Base-by-base conservation (phyloP, 441 rosid genomes). In the Corymbia calophylla region DNA sequence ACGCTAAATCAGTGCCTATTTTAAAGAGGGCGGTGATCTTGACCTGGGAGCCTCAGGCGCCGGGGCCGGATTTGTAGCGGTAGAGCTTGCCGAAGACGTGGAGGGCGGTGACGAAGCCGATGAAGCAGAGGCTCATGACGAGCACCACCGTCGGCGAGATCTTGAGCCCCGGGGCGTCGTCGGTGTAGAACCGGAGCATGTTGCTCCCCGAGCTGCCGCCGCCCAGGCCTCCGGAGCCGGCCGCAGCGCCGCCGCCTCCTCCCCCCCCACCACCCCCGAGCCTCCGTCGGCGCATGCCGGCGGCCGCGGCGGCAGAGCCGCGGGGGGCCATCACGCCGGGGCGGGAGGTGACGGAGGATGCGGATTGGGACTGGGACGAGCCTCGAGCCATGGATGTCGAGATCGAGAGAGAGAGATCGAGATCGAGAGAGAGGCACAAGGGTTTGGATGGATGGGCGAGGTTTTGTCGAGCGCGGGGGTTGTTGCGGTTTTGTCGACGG, bases 101-200 rank as follows among this genome's bases (percentile, higher is more conserved):
- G 90, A 97, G 98, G 89, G 95, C 96, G 77, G 97, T 95, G 88
- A 96, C 99, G 85, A 96, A 97, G 49, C 96, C 98, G 91, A 97
- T 97, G 96, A 97, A 97, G 94, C 98, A 96, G 89, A 97, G 95
- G 86, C 98, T 97, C 95, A 97, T 96, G 73, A 97, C 94, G 86
- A 97, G 97, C 58, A 97, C 98, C n/a, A 96, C 96, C 15, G 97
- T 97, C 4, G 98, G 99, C 21, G 98, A 95, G 94, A 97, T 97
- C 96, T 96, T 97, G 89, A 97, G 93, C 1, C 98, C 98, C 1
- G 98, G 98, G 47, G 98, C 94, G 39, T 97, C 98, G 88, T 97
- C 99, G 32, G 98, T 97, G 95, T 97, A 97, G 95, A 97, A 96
- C 53, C 98, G 95, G 87, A 97, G 98, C 98, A 97, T 95, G 92